Evolutionary conservation across 805 yeast genomes (phyloP).

Genomic region (Hanseniaspora osmophila): DNA sequence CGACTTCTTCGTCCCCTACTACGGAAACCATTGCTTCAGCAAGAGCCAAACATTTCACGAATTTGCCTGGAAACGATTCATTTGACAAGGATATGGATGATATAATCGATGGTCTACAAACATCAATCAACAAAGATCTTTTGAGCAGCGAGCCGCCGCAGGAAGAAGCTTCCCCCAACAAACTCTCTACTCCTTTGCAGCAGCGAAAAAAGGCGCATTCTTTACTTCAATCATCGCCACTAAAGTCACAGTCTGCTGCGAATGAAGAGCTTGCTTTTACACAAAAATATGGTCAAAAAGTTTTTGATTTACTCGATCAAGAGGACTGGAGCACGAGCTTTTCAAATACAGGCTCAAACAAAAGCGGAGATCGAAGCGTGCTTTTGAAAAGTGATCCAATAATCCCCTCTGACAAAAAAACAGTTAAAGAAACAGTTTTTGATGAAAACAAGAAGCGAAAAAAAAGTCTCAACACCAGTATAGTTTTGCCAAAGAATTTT

Average conservation of each 20-base stretch:
- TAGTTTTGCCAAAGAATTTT: neutral
- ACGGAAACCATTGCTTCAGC: neutral
- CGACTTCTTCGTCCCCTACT: constrained; percentile 8
- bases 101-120: neutral
- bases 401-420: neutral
- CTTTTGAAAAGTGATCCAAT: neutral
- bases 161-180: neutral
- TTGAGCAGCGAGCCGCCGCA: neutral
- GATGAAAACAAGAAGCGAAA: neutral
- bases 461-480: neutral
- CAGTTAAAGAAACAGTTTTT: neutral
- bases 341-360: neutral
- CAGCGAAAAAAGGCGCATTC: neutral
- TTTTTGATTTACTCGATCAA: neutral
- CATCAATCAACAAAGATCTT: neutral
- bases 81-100: constrained; percentile 1
- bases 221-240: neutral
- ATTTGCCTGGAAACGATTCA: neutral
- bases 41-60: neutral
- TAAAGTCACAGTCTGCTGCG: neutral
- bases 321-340: neutral
- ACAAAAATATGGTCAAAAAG: neutral
- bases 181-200: neutral
- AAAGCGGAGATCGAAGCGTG: neutral
- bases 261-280: neutral